Conservation (phyloP, 345 rosid genomes). For the Eutrema japonicum region DNA sequence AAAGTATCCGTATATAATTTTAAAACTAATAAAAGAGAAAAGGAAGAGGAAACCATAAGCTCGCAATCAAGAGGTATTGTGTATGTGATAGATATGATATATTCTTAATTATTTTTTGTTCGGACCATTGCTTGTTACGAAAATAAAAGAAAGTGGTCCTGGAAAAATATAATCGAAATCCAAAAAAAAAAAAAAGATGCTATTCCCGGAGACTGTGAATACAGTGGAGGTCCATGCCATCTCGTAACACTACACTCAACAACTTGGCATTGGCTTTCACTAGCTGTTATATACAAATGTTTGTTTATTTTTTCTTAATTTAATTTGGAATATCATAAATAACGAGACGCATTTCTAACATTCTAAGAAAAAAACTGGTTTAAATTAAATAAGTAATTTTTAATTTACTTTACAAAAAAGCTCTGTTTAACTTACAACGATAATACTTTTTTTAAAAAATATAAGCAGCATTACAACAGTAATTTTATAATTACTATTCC, state of each 20-base stretch:
- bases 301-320: neutral
- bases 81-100: neutral
- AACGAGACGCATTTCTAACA: neutral
- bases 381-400: no score
- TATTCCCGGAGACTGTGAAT: constrained; percentile 36
- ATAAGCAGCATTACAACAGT: neutral
- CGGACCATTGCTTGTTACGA: neutral
- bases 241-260: constrained; percentile 25
- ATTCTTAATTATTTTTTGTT: neutral
- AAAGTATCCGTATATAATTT: neutral
- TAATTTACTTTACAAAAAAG: neutral
- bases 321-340: neutral
- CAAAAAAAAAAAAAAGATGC: constrained; percentile 26
- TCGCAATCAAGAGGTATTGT: constrained; percentile 11
- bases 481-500: neutral
- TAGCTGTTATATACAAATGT: neutral
- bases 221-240: constrained; percentile 39
- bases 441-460: no score
- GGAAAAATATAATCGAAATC: neutral
- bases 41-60: neutral
- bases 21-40: neutral
- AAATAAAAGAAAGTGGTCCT: constrained; percentile 31
- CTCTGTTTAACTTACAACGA: no score
- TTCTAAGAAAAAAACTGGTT: neutral
- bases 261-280: constrained; percentile 26